Base-by-base conservation (phyloP, 1,284 basidiomycete genomes). In the Tilletiopsis washingtonensis region DNA sequence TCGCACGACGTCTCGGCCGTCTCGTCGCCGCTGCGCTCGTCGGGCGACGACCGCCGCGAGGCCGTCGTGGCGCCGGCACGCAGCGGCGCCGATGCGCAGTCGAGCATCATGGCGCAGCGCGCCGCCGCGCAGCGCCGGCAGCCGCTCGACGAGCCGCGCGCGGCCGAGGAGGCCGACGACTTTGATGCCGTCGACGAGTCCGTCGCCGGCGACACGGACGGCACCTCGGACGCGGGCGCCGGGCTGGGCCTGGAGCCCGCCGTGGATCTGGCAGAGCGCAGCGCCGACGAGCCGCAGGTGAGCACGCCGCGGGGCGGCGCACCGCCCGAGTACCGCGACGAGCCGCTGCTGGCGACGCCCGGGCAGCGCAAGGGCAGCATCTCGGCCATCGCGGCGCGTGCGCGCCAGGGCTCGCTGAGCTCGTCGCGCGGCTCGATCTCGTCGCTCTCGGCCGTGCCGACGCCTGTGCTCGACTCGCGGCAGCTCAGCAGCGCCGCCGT, bases 51-150 rank as follows among this genome's bases (percentile, higher is more conserved):
- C n/a, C 9, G 29, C n/a, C 29, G 29, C 9, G 29, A 34, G 29
- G 29, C 29, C 9, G 29, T 9, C n/a, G 9, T 34, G n/a, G 9
- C 29, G 29, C 9, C n/a, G 29, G 29, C 29, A 9, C 9, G 29
- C 29, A 34, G 9, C 29, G n/a, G 29, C 29, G 29, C 29, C 9
- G n/a, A n/a, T n/a, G n/a, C 29, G 32, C 63, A 66, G 20, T 43
- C 46, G 9, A 63, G 62, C 25, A 65, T 67, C 44, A 68, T 68
- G 54, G 59, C 64, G 44, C 64, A 67, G 45, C 51, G 64, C 14
- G 63, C 63, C 1, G 61, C 63, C 19, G 65, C 65, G 9, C 59
- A 61, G 49, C 54, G n/a, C 9, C 29, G 29, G n/a, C n/a, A 9
- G 29, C n/a, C n/a, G n/a, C n/a, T n/a, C n/a, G 29, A 34, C 9